phyloP scores from a whole-genome alignment of 2,329 filamentous ascomycete genomes.

The Colletotrichum phormii region DNA sequence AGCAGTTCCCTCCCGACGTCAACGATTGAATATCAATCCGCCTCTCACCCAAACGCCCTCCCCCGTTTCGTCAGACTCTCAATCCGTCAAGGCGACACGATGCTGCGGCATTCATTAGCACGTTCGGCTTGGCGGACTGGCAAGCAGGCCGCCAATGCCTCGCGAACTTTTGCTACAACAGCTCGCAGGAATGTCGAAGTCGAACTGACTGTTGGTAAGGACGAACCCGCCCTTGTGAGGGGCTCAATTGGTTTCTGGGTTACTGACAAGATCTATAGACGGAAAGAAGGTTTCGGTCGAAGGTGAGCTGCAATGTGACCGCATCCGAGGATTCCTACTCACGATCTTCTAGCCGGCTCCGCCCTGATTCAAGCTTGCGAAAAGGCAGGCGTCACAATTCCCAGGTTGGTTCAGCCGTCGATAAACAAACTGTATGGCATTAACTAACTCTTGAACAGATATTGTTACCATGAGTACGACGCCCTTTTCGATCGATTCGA shows the following conservation, averaged over 20 bases:
- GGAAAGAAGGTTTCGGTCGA: slow-evolving; percentile 98
- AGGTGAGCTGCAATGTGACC: slow-evolving; percentile 65
- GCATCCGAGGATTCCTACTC: slow-evolving; percentile 32
- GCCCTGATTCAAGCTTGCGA: slow-evolving; percentile 99
- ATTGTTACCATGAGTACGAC: slow-evolving; percentile 96
- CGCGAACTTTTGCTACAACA: slow-evolving; percentile 86
- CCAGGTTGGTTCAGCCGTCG: slow-evolving; percentile 69
- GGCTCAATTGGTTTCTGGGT: slow-evolving; percentile 44
- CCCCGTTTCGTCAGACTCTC: slow-evolving; percentile 52
- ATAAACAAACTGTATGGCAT: slow-evolving; percentile 23
- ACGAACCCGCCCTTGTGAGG: slow-evolving; percentile 36
- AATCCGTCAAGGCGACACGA: slow-evolving; percentile 71
- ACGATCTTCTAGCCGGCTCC: slow-evolving; percentile 78
- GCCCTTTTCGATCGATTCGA: slow-evolving; percentile 39
- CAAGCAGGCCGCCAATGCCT: slow-evolving; percentile 68
- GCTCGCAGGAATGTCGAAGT: slow-evolving; percentile 87
- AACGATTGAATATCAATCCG: slow-evolving; percentile 53
- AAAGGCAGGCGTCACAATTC: slow-evolving; percentile 91
- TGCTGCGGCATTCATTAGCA: slow-evolving; percentile 76
- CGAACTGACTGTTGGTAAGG: slow-evolving; percentile 90
- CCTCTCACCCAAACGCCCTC: slow-evolving; percentile 41
- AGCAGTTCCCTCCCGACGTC: slow-evolving; percentile 53
- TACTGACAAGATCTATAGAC: slow-evolving; percentile 68
- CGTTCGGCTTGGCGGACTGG: slow-evolving; percentile 76
- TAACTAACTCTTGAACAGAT: slow-evolving; percentile 66